phyloP scores from a whole-genome alignment of 345 rosid species.

The Durio zibethinus region DNA sequence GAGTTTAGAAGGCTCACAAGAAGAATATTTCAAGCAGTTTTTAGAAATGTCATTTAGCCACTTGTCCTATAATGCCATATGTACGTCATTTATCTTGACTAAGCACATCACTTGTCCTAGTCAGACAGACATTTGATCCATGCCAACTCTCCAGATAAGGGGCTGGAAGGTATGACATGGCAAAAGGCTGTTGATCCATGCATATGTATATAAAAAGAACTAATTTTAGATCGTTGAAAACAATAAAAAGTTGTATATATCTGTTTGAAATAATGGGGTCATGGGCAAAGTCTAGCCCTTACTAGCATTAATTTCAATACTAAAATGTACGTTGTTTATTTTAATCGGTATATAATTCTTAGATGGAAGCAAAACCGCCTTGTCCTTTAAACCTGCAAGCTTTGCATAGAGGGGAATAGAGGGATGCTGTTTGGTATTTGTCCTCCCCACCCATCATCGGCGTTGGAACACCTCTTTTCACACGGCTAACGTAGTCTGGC shows the following conservation, averaged over 20 bases:
- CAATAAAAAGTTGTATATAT: not conserved
- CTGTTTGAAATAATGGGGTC: not conserved
- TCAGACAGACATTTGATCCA: too few relatives aligned
- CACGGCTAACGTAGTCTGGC: conserved; percentile 60
- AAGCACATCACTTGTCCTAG: too few relatives aligned
- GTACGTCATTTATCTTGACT: too few relatives aligned
- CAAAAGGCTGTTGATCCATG: not conserved
- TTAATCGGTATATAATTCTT: not conserved
- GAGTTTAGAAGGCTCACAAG: too few relatives aligned
- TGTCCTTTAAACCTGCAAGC: conserved; percentile 59
- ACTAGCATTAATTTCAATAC: not conserved
- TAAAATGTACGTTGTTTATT: not conserved
- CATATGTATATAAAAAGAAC: not conserved
- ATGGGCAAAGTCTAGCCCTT: conserved; percentile 5
- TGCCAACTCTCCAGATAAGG: too few relatives aligned
- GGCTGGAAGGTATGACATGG: too few relatives aligned
- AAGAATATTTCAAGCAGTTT: too few relatives aligned
- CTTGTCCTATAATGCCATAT: too few relatives aligned
- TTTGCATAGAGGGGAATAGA: conserved; percentile 56
- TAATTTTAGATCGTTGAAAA: not conserved
- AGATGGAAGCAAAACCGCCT: conserved; percentile 29
- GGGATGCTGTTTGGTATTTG: conserved; percentile 64
- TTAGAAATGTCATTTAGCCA: too few relatives aligned
- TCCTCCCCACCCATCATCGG: conserved; percentile 87
- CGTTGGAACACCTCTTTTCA: conserved; percentile 68